Percentiles rank a stretch among this genome's conserved stretches.
Conservation (phyloP, 352 stramenopile species). For the Peronosclerospora sorghi region DNA sequence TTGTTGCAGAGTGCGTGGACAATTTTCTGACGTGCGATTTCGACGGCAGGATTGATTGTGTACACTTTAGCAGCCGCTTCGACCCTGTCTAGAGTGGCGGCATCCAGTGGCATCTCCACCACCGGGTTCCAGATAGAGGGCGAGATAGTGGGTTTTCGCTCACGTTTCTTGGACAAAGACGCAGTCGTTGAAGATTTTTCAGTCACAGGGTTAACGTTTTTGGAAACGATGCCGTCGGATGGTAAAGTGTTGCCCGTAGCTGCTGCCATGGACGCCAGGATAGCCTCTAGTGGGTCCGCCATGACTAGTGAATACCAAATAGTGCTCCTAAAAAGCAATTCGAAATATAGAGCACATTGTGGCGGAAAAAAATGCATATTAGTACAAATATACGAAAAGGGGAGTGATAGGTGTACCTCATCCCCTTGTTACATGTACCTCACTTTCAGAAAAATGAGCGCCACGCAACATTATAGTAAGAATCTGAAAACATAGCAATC, state of each 20-base stretch:
- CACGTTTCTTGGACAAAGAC: slow-evolving; percentile 21
- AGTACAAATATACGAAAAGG: no score
- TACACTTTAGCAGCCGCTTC: slow-evolving; percentile 5
- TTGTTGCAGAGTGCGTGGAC: slow-evolving; percentile 56
- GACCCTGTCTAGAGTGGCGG: slow-evolving; percentile 4
- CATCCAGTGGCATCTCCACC: slow-evolving; percentile 26
- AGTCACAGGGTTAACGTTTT: background rate
- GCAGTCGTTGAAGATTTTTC: background rate
- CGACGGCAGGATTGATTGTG: slow-evolving; percentile 33
- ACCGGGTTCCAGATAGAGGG: slow-evolving; percentile 42
- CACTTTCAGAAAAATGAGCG: no score
- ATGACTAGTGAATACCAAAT: no score
- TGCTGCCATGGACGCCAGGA: slow-evolving; percentile 70
- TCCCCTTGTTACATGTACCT: no score
- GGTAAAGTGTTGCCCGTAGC: slow-evolving; percentile 53
- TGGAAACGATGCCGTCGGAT: background rate
- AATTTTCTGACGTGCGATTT: slow-evolving; percentile 60
- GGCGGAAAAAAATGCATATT: no score
- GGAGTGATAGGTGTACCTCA: no score
- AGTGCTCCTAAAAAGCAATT: no score
- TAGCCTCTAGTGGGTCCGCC: slow-evolving; percentile 52
- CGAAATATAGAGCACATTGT: no score
- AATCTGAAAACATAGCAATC: no score
- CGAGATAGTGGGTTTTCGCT: slow-evolving; percentile 8
- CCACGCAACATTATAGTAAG: no score